Base-by-base conservation (phyloP, 164 flowering plant genomes). In the Protea cynaroides region DNA sequence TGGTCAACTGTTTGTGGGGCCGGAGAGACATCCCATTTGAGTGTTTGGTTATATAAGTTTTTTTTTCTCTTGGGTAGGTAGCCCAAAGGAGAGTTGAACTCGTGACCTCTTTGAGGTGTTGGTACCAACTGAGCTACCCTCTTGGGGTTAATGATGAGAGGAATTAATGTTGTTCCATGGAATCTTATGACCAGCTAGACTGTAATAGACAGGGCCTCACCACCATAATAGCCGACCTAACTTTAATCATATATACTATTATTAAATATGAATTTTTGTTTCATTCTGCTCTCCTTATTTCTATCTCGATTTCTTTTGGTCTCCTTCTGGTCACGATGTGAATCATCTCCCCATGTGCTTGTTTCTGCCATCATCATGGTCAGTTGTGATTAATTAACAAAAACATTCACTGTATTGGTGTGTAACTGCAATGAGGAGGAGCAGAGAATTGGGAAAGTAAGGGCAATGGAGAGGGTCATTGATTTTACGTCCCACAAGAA, bases 151-250 rank as follows among this genome's bases (percentile, higher is more conserved):
- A n/a, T n/a, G n/a, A n/a, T n/a, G 58, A 62, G 59, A 64, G 66
- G 78, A 71, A 74, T 69, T 74, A 69, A 71, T 71, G 75, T 74
- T 74, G 50, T 50, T 59, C 63, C 44, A n/a, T 17, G 60, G 77
- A 71, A 76, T 73, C 72, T 70, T 24, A 52, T 69, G 66, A 69
- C 64, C 65, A 60, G 37, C 59, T 15, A 37, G n/a, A n/a, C n/a
- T n/a, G n/a, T n/a, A n/a, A n/a, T n/a, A n/a, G 24, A 61, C 47
- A 63, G 77, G 10, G 46, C 13, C 50, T 75, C 70, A 29, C 80
- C 78, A 71, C 77, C 71, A 76, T 74, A 62, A 71, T 67, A 53
- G 80, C 81, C 69, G 74, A 73, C 74, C 79, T 69, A 67, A 49
- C 56, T 65, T 66, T 71, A 64, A 71, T 65, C 58, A 22, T 65